These are phyloP conservation scores for Brassica juncea DNA, from an alignment of 345 rosid species.

Conservation along the genomic window DNA sequence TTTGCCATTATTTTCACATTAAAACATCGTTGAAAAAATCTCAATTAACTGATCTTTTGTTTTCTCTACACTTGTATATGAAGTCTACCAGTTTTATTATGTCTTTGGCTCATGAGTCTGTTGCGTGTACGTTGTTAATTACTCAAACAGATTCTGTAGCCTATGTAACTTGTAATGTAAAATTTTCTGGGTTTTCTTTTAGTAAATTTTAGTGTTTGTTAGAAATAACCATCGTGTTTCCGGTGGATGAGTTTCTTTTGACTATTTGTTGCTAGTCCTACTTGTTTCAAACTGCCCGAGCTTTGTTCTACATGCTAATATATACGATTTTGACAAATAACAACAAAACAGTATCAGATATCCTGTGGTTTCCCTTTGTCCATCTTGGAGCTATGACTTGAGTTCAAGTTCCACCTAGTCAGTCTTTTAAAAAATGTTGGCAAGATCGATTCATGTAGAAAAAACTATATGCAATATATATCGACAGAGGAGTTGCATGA, in stretches of 20 bases:
- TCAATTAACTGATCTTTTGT: neutral
- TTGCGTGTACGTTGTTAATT: neutral
- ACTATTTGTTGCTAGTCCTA: neutral
- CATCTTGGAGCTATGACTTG: neutral
- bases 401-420: neutral
- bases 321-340: too few species aligned
- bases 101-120: neutral
- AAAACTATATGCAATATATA: neutral
- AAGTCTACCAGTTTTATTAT: neutral
- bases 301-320: too few species aligned
- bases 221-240: neutral
- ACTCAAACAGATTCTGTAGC: neutral
- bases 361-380: neutral
- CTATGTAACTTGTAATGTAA: neutral
- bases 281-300: too few species aligned
- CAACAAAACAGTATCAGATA: neutral
- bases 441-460: neutral
- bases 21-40: neutral
- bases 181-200: neutral
- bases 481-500: neutral
- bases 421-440: neutral
- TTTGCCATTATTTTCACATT: slow-evolving; percentile 8
- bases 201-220: neutral
- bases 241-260: neutral
- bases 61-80: neutral